Conservation (phyloP, 1,139 yeast species). For the Suhomyces terraborum region DNA sequence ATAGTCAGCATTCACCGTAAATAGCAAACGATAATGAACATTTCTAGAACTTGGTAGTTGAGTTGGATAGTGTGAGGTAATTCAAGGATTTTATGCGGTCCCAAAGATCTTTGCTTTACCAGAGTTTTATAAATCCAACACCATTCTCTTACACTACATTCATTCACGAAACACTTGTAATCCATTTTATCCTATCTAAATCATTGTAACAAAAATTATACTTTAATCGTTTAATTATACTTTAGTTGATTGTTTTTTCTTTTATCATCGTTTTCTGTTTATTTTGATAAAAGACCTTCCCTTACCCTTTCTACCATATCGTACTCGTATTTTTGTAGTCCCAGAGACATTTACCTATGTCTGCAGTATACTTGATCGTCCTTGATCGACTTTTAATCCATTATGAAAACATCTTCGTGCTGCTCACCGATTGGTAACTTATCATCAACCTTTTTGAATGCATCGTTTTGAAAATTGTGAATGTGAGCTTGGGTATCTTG, state of each 20-base stretch:
- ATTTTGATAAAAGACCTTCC: background rate
- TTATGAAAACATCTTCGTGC: slow-evolving; percentile 35
- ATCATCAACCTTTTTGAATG: slow-evolving; percentile 14
- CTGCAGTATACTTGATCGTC: background rate
- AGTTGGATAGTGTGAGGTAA: no score
- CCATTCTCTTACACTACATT: no score
- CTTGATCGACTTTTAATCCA: slow-evolving; percentile 29
- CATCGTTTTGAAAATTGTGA: slow-evolving; percentile 14
- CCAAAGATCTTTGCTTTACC: no score
- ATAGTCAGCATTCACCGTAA: slow-evolving; percentile 3
- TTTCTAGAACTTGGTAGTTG: no score
- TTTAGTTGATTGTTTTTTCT: background rate
- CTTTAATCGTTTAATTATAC: background rate
- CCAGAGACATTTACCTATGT: background rate
- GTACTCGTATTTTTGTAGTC: background rate
- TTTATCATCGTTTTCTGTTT: background rate
- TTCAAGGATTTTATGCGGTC: no score
- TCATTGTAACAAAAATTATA: background rate
- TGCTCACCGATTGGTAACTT: slow-evolving; percentile 2
- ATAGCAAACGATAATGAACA: background rate
- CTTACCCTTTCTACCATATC: slow-evolving; percentile 1
- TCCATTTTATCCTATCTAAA: background rate
- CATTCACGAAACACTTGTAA: background rate
- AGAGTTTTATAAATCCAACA: no score
- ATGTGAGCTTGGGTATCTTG: background rate